phyloP scores from a whole-genome alignment of 495 filamentous ascomycete genomes.

The Neohortaea acidophila region DNA sequence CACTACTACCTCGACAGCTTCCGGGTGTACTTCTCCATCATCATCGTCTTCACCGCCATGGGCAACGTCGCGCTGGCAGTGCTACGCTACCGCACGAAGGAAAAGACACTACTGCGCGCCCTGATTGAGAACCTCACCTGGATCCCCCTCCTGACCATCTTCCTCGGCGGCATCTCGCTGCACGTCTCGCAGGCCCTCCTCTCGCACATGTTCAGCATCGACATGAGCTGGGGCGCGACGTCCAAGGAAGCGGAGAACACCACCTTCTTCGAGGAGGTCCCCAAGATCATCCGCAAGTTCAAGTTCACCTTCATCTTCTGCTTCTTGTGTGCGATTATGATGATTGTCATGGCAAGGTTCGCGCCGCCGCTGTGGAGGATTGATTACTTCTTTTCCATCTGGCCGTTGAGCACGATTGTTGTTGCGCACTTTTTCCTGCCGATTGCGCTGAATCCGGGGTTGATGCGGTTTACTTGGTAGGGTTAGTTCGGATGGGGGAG shows the following conservation, averaged over 20 bases:
- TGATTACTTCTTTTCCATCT: slow-evolving; percentile 62
- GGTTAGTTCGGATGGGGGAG: no score
- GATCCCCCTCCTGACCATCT: slow-evolving; percentile 34
- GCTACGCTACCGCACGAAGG: slow-evolving; percentile 34
- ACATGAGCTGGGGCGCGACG: slow-evolving; percentile 38
- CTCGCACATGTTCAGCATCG: slow-evolving; percentile 35
- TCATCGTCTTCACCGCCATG: slow-evolving; percentile 36
- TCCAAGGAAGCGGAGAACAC: slow-evolving; percentile 46
- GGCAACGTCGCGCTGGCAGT: slow-evolving; percentile 34
- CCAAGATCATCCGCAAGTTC: slow-evolving; percentile 60
- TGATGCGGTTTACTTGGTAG: slow-evolving; percentile 77
- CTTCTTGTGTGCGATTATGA: slow-evolving; percentile 42
- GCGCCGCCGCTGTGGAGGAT: slow-evolving; percentile 45
- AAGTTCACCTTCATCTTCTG: slow-evolving; percentile 61
- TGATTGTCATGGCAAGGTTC: slow-evolving; percentile 47
- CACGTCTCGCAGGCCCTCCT: slow-evolving; percentile 33
- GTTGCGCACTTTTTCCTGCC: slow-evolving; percentile 55
- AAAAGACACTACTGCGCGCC: slow-evolving; percentile 23
- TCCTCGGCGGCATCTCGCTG: slow-evolving; percentile 34
- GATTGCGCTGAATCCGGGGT: slow-evolving; percentile 57
- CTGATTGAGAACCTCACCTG: slow-evolving; percentile 28
- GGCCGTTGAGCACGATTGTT: slow-evolving; percentile 61
- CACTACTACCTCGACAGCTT: slow-evolving; percentile 35
- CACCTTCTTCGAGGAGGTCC: slow-evolving; percentile 69
- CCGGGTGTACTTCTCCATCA: slow-evolving; percentile 28